Conservation (phyloP, 1,284 basidiomycete genomes). For the Fomitopsis palustris region DNA sequence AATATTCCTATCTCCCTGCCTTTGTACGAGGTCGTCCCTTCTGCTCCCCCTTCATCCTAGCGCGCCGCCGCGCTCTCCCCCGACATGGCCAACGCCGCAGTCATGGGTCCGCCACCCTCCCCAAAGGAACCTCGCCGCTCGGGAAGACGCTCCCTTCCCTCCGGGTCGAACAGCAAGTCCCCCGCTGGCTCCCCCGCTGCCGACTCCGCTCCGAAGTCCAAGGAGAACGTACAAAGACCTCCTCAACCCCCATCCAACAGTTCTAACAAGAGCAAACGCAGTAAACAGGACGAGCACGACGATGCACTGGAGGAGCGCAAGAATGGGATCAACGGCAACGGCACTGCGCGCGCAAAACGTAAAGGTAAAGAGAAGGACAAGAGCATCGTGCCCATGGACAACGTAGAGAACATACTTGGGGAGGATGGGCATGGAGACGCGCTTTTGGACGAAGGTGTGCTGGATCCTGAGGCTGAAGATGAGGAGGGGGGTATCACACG, state of each 20-base stretch:
- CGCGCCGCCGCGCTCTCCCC: conserved; percentile 13
- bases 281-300: conserved; percentile 72
- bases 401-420: conserved; percentile 16
- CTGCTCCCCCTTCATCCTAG: conserved; percentile 4
- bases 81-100: conserved; percentile 29
- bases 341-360: conserved; percentile 46
- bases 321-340: conserved; percentile 37
- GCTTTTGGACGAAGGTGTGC: conserved; percentile 31
- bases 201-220: conserved; percentile 41
- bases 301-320: conserved; percentile 55
- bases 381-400: conserved; percentile 28
- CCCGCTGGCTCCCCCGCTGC: conserved; percentile 62
- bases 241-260: conserved; percentile 40
- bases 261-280: conserved; percentile 52
- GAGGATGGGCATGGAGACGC: conserved; percentile 24
- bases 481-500: conserved; percentile 84
- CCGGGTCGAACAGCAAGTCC: conserved; percentile 66
- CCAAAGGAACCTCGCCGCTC: conserved; percentile 75
- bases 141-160: conserved; percentile 64
- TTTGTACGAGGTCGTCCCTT: conserved; percentile 2
- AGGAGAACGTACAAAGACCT: conserved; percentile 40
- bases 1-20: conserved; percentile 7
- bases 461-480: conserved; percentile 40
- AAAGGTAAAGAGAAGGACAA: conserved; percentile 59
- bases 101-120: conserved; percentile 73